Conservation (phyloP, 1,284 basidiomycete species). For the Peniophora sp. region DNA sequence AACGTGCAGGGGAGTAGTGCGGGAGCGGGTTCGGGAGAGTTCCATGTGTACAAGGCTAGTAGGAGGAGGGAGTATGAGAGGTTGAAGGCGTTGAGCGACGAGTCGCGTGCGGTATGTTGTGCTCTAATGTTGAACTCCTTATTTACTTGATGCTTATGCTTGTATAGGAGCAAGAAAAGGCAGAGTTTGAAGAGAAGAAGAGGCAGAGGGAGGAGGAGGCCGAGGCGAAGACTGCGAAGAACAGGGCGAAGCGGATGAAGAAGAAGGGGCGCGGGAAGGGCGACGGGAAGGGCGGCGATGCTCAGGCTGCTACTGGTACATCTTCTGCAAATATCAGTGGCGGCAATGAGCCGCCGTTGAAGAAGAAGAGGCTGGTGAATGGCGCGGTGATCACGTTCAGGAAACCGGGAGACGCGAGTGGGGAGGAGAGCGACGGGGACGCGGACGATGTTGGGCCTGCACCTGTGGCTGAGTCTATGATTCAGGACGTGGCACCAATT, state of each 20-base stretch:
- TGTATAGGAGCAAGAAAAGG: constrained; percentile 52
- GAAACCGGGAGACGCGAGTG: constrained; percentile 43
- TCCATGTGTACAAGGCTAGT: constrained; percentile 97
- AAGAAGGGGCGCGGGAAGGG: constrained; percentile 67
- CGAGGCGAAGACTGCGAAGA: constrained; percentile 87
- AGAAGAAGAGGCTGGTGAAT: constrained; percentile 46
- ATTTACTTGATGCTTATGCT: not conserved
- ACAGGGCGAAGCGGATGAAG: constrained; percentile 84
- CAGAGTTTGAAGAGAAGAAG: constrained; percentile 63
- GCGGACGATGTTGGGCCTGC: constrained; percentile 20
- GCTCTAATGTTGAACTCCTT: not conserved
- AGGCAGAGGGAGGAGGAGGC: constrained; percentile 56
- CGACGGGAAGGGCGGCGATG: constrained; percentile 19
- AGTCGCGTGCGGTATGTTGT: constrained; percentile 38
- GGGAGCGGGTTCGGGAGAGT: constrained; percentile 90
- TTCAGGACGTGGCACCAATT: no score
- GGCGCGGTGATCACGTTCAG: constrained; percentile 54
- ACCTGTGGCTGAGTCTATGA: constrained; percentile 4
- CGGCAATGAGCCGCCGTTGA: constrained; percentile 26
- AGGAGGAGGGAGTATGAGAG: constrained; percentile 93
- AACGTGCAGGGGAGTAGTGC: constrained; percentile 93
- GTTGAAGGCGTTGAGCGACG: constrained; percentile 85
- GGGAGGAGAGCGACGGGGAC: constrained; percentile 27
- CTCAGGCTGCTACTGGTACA: constrained; percentile 6
- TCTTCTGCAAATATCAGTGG: constrained; percentile 6